These are phyloP conservation scores for Conoideocrella luteorostrata DNA, from an alignment of 2,329 filamentous ascomycete genomes.

Conservation along the genomic window DNA sequence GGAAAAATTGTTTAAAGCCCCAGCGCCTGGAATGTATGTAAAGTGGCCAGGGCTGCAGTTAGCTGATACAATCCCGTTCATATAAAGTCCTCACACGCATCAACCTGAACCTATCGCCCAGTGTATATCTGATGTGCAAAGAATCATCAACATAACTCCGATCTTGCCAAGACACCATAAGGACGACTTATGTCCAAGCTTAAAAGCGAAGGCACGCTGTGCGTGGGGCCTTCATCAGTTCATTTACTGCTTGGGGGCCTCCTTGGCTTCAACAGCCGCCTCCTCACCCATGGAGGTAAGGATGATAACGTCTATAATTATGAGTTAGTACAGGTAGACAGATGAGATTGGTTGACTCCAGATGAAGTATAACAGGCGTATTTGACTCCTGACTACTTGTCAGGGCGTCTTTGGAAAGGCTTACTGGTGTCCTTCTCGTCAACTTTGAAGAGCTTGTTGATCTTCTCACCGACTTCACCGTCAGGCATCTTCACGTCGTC, in stretches of 20 bases:
- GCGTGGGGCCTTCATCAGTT: constrained; percentile 13
- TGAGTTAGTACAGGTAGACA: not conserved
- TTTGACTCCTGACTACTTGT: not conserved
- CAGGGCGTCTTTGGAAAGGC: constrained; percentile 30
- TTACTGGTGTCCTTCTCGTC: constrained; percentile 94
- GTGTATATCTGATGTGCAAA: constrained; percentile 28
- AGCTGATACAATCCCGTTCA: constrained; percentile 39
- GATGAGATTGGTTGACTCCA: not conserved
- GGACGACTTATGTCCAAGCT: constrained; percentile 16
- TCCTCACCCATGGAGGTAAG: constrained; percentile 97
- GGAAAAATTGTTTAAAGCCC: constrained; percentile 23
- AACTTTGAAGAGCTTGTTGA: constrained; percentile 67
- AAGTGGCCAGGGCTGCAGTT: constrained; percentile 27
- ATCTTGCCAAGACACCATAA: constrained; percentile 19
- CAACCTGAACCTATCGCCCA: constrained; percentile 33
- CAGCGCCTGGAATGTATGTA: constrained; percentile 14
- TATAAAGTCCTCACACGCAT: constrained; percentile 35
- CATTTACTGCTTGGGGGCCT: constrained; percentile 55
- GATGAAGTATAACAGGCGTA: not conserved
- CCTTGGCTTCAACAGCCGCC: constrained; percentile 86
- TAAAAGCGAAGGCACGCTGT: constrained; percentile 18
- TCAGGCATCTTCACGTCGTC: constrained; percentile 94
- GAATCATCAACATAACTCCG: constrained; percentile 24
- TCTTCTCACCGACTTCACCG: constrained; percentile 81
- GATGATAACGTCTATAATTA: constrained; percentile 71